Evolutionary conservation across 192 early-diverging fungal genomes (phyloP), one percentile per base, ranked within the genome.

Genomic region (Pilobolus umbonatus): DNA sequence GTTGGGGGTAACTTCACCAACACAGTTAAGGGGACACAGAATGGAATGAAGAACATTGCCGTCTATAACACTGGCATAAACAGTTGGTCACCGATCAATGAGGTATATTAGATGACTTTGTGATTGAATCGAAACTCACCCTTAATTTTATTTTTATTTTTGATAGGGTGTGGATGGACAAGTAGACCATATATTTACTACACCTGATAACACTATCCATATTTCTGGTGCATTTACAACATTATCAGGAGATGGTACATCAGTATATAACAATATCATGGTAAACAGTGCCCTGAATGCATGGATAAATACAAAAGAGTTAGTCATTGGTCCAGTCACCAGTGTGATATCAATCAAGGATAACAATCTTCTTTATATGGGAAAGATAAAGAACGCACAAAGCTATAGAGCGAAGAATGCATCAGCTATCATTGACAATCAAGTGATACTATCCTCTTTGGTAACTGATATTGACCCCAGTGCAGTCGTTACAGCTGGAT

Each of bases 401-500:
- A 45, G 50, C 4, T 43, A 57, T 10, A 39, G 51, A 29, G 40
- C 43, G 14, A 64, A 42, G 22, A 14, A 22, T 47, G 21, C 49
- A 44, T 38, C 65, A 25, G 30, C 30, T 25, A 11, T 63, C 8
- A 42, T 49, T 46, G 26, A 54, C 9, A 38, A 24, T 0, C 21
- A 51, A 48, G 60, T 34, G 30, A n/a, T n/a, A n/a, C n/a, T n/a
- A n/a, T 36, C 14, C n/a, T 31, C 42, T 10, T 25, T 21, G 19
- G 29, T 60, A 11, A 17, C 39, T 31, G 3, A 15, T 22, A 55
- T 36, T 15, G 34, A 39, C 28, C 21, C 61, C 0, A 38, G 62
- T 8, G 61, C 76, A 24, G 52, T 56, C 3, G 64, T 84, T n/a
- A 77, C 78, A 40, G 60, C 77, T 2, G 85, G 78, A 2, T 31